phyloP scores from a whole-genome alignment of 306 rosid genomes.

The Aeschynomene evenia region DNA sequence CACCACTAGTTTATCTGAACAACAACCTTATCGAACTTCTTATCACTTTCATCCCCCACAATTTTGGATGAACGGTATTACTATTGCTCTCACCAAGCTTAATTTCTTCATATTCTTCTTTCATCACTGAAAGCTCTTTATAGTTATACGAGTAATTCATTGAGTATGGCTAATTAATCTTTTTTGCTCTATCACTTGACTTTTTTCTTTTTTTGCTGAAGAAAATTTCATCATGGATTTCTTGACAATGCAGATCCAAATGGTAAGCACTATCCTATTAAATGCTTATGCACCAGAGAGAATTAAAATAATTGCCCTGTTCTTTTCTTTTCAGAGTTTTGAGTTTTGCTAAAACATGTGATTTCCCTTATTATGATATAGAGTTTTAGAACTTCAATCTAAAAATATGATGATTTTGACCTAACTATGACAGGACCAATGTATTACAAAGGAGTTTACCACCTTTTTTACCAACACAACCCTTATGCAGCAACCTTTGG shows the following conservation, averaged over 20 bases:
- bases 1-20: background rate
- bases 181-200: slow-evolving; percentile 2
- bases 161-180: background rate
- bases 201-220: slow-evolving; percentile 25
- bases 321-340: background rate
- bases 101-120: background rate
- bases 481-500: slow-evolving; percentile 44
- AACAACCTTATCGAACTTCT: slow-evolving; percentile 36
- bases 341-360: background rate
- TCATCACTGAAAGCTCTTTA: background rate
- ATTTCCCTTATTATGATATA: background rate
- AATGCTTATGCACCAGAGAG: too few species aligned
- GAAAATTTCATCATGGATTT: slow-evolving; percentile 5
- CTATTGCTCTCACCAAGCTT: background rate
- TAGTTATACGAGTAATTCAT: background rate
- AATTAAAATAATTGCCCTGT: background rate
- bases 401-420: background rate
- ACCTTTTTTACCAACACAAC: slow-evolving; percentile 49
- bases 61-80: slow-evolving; percentile 38
- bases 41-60: slow-evolving; percentile 37
- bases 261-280: slow-evolving; percentile 24
- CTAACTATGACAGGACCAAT: slow-evolving; percentile 42
- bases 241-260: slow-evolving; percentile 37
- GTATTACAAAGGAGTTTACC: slow-evolving; percentile 48
- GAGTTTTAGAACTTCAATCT: background rate